Conservation (phyloP, 371 early-diverging fungal genomes). For the Neoconidiobolus thromboides region DNA sequence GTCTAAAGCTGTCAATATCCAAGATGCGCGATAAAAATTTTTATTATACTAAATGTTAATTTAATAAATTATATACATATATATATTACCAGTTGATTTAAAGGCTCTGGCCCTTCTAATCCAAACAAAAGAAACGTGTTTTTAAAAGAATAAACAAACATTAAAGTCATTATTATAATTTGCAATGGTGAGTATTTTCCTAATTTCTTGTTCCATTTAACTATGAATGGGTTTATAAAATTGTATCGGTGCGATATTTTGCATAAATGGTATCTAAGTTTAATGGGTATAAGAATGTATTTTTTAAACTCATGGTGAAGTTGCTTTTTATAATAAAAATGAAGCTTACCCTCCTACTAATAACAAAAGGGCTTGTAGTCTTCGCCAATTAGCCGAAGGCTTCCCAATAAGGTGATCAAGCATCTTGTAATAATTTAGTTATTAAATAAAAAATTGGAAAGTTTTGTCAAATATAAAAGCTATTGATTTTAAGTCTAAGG, state of each 20-base stretch:
- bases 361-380: slow-evolving; percentile 50
- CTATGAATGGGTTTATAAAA: slow-evolving; percentile 13
- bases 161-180: not conserved
- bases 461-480: no score
- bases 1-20: slow-evolving; percentile 78
- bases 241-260: slow-evolving; percentile 9
- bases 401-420: slow-evolving; percentile 80
- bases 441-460: no score
- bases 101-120: slow-evolving; percentile 6
- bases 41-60: slow-evolving; percentile 50
- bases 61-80: not conserved
- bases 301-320: not conserved
- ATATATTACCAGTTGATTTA: not conserved
- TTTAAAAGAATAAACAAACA: not conserved
- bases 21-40: slow-evolving; percentile 81
- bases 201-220: slow-evolving; percentile 15
- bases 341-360: slow-evolving; percentile 32
- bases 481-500: no score
- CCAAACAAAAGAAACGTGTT: not conserved
- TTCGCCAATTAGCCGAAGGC: slow-evolving; percentile 78
- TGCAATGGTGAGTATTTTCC: not conserved
- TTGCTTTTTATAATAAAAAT: slow-evolving; percentile 1
- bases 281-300: slow-evolving; percentile 6
- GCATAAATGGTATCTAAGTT: slow-evolving; percentile 5
- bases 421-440: slow-evolving; percentile 21